phyloP scores from a whole-genome alignment of 495 filamentous ascomycete species.

The Aspergillus saccharolyticus region DNA sequence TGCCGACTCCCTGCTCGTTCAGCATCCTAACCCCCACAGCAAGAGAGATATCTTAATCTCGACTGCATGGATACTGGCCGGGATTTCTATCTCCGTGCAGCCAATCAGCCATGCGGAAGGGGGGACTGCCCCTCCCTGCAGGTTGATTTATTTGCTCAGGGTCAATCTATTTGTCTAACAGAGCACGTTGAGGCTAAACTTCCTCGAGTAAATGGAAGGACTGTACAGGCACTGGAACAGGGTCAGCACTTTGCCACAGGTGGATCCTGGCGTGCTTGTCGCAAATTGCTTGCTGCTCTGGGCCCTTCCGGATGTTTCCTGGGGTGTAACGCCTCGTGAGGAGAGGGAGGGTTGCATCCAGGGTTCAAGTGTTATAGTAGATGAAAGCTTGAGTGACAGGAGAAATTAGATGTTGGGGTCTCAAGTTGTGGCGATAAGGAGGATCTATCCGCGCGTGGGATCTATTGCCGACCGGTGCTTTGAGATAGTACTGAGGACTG shows the following conservation, averaged over 20 bases:
- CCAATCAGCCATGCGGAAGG: not conserved
- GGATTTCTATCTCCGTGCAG: not conserved
- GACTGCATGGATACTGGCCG: conserved; percentile 4
- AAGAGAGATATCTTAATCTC: conserved; percentile 3
- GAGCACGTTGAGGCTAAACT: not conserved
- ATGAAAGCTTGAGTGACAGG: not conserved
- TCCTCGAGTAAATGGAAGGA: not conserved
- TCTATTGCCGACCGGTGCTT: not conserved
- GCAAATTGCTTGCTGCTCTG: too few relatives aligned
- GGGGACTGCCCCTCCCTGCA: not conserved
- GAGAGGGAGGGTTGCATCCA: not conserved
- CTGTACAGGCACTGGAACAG: not conserved
- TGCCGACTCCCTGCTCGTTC: not conserved
- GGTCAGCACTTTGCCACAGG: not conserved
- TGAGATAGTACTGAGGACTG: not conserved
- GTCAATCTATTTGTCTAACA: not conserved
- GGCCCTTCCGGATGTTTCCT: not conserved
- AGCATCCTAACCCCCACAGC: too few relatives aligned
- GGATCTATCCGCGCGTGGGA: not conserved
- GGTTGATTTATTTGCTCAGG: not conserved
- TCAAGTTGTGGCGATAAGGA: too few relatives aligned
- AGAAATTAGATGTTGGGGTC: too few relatives aligned
- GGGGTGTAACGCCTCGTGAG: not conserved
- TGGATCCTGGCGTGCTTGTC: not conserved
- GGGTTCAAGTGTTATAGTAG: not conserved